Conservation (phyloP, 441 rosid species). For the Eruca vesicaria region DNA sequence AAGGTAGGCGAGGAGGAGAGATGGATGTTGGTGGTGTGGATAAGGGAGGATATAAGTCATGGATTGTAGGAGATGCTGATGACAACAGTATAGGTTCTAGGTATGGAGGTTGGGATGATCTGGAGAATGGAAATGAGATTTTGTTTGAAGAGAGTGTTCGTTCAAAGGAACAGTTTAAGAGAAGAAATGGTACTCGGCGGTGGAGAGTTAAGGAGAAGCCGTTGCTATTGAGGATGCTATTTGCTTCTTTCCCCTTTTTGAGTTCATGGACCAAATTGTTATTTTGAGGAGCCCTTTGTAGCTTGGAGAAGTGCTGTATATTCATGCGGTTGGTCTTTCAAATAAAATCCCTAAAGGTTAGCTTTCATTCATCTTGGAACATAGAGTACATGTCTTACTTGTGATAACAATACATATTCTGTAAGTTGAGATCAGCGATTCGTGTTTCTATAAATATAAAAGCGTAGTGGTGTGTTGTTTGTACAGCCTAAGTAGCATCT, state of each 20-base stretch:
- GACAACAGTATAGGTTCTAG: slow-evolving; percentile 23
- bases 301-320: background rate
- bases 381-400: slow-evolving; percentile 7
- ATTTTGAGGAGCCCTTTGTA: slow-evolving; percentile 35
- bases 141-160: slow-evolving; percentile 20
- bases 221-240: slow-evolving; percentile 54
- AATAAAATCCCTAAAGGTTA: slow-evolving; percentile 24
- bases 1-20: slow-evolving; percentile 33
- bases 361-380: slow-evolving; percentile 24
- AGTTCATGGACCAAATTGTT: slow-evolving; percentile 66
- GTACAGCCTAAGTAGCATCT: background rate
- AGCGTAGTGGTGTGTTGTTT: slow-evolving; percentile 15
- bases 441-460: slow-evolving; percentile 10
- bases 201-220: slow-evolving; percentile 72
- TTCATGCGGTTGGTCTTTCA: background rate
- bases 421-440: slow-evolving; percentile 24
- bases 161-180: slow-evolving; percentile 26
- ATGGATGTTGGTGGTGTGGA: slow-evolving; percentile 14
- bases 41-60: slow-evolving; percentile 57
- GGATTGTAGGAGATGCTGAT: slow-evolving; percentile 47
- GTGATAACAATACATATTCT: slow-evolving; percentile 19
- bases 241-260: slow-evolving; percentile 79
- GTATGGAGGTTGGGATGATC: slow-evolving; percentile 93
- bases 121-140: slow-evolving; percentile 40
- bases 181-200: slow-evolving; percentile 42